These are phyloP conservation scores for Talaromyces rugulosus DNA, from an alignment of 2,329 filamentous ascomycete species.

Conservation along the genomic window DNA sequence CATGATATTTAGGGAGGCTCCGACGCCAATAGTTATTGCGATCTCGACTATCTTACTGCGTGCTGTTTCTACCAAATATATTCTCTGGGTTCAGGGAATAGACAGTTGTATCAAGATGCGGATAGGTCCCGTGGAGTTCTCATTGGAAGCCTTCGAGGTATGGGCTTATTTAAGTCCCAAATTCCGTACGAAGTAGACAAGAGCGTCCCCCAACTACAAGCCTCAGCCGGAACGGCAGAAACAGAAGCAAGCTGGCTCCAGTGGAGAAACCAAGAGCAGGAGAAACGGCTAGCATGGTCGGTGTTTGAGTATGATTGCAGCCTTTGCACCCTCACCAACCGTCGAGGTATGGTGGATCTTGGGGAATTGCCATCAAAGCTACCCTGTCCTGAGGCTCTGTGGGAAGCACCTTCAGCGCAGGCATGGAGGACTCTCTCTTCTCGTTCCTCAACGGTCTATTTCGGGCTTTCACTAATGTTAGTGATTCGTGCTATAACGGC, in stretches of 20 bases:
- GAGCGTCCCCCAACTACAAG: background rate
- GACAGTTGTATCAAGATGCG: constrained; percentile 7
- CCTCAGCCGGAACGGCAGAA: background rate
- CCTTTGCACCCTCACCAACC: constrained; percentile 1
- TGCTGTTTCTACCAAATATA: constrained; percentile 10
- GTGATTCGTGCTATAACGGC: background rate
- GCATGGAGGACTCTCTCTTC: constrained; percentile 7
- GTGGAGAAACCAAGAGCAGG: constrained; percentile 5
- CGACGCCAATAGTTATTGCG: constrained; percentile 7
- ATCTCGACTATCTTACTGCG: constrained; percentile 3
- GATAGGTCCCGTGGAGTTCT: constrained; percentile 2
- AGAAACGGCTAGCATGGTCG: constrained; percentile 5
- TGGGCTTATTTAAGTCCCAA: constrained; percentile 6
- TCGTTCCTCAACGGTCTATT: background rate
- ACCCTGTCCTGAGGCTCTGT: constrained; percentile 5
- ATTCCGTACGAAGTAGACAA: background rate
- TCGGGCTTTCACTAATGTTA: background rate
- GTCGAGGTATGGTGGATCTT: constrained; percentile 6
- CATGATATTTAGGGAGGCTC: background rate
- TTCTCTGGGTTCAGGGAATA: constrained; percentile 4
- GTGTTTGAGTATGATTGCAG: constrained; percentile 10
- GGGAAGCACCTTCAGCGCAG: constrained; percentile 7
- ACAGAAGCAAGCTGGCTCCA: constrained; percentile 4
- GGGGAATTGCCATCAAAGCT: constrained; percentile 4
- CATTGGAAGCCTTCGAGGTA: background rate